Evolutionary conservation across 1,139 yeast genomes (phyloP), one percentile per base, ranked within the genome.

Genomic region (Lodderomyces jiufengensis): DNA sequence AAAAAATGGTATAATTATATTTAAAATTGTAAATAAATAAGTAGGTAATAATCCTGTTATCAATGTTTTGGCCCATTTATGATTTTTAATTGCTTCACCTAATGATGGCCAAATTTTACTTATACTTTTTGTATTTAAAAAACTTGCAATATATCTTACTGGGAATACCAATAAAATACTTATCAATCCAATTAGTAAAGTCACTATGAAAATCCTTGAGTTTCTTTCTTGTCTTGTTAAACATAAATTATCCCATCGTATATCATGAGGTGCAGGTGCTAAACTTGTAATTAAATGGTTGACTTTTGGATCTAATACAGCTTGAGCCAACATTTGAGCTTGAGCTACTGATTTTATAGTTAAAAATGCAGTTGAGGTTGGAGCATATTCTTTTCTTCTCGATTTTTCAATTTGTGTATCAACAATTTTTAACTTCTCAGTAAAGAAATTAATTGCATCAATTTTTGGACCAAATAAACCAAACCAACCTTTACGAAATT

Each of bases 271-370:
- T 2, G 95, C 90, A 0, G 95, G 95, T 0, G 95, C 95, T 33
- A 85, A 64, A 32, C 69, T 71, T 7, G 94, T 83, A 31, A 84
- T 79, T 31, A 86, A 63, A 38, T 82, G 81, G 51, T 80, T 75
- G 1, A 86, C 82, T 37, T 79, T 73, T 0, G 95, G 95, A 44
- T 87, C 94, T 34, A 86, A 63, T 1, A 85, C 84, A 0, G 95
- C 86, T 54, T 87, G 96, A 0, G 95, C 94, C 7, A 87, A 80
- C 83, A 86, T 78, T 54, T 86, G 96, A 1, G 95, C 95, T 48
- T 82, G 80, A 0, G 94, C 85, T 8, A 85, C 95, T 2, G 86
- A 73, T 44, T 80, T 82, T 92, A 86, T 81, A 1, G 95, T 86
- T 15, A 86, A 76, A 57, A 86, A 86, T 0, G 95, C 95, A 9